These are phyloP conservation scores for Cystofilobasidium macerans DNA, from an alignment of 768 basidiomycete genomes.

Conservation along the genomic window DNA sequence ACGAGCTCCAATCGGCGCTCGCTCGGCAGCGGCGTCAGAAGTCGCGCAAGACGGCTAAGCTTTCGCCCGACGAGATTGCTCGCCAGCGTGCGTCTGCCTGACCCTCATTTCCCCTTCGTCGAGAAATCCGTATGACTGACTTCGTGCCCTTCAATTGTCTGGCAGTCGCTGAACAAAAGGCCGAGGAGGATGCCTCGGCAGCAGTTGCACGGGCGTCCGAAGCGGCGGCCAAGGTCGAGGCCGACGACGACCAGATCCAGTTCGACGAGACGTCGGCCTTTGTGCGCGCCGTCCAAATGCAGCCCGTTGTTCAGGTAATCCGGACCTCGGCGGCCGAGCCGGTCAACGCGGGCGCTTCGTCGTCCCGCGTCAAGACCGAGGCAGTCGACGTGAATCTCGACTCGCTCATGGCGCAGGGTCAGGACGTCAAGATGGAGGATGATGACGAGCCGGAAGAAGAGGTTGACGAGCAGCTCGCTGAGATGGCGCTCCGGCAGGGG, in stretches of 20 bases:
- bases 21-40: constrained; percentile 75
- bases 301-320: constrained; percentile 19
- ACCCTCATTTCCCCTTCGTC: neutral
- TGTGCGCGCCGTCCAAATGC: constrained; percentile 49
- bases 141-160: neutral
- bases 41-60: constrained; percentile 54
- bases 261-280: constrained; percentile 98
- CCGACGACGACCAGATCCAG: constrained; percentile 50
- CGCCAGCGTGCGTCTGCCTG: constrained; percentile 47
- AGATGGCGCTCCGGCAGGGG: constrained; percentile 38
- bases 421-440: constrained; percentile 35
- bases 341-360: neutral
- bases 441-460: constrained; percentile 72
- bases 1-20: constrained; percentile 88
- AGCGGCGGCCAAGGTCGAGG: constrained; percentile 42
- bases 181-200: constrained; percentile 42
- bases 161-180: constrained; percentile 31
- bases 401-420: constrained; percentile 43
- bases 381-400: constrained; percentile 29
- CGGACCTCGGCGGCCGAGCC: neutral
- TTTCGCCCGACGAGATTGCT: constrained; percentile 68
- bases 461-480: constrained; percentile 55
- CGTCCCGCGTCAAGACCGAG: constrained; percentile 35
- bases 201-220: constrained; percentile 31
- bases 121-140: neutral